These are phyloP conservation scores for Amborella trichopoda DNA, from an alignment of 164 flowering plant species.

Conservation along the genomic window DNA sequence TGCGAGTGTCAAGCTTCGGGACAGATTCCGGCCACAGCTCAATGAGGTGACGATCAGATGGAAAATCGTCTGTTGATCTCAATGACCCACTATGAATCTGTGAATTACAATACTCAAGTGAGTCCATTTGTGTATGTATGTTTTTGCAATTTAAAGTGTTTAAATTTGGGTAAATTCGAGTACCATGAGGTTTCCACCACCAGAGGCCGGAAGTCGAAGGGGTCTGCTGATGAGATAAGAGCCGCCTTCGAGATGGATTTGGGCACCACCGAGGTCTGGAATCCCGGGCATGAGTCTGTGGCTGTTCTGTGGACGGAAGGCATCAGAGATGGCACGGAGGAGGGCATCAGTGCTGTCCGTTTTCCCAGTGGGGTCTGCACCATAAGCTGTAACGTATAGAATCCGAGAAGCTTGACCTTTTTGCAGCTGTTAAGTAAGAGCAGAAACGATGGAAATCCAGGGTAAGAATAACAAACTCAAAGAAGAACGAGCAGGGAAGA, in stretches of 20 bases:
- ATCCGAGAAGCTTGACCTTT: constrained; percentile 13
- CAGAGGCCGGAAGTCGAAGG: constrained; percentile 45
- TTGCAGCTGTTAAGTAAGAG: no score
- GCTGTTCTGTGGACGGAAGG: constrained; percentile 15
- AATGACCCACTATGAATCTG: constrained; percentile 88
- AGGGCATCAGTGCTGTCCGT: constrained; percentile 74
- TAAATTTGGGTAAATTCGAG: no score
- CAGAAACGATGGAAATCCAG: no score
- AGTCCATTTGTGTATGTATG: no score
- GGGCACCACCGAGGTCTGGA: constrained; percentile 70
- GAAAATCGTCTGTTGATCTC: constrained; percentile 56
- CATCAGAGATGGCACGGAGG: constrained; percentile 50
- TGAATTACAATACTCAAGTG: no score
- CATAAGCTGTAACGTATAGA: constrained; percentile 45
- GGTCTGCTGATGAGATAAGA: constrained; percentile 58
- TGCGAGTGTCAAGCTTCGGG: no score
- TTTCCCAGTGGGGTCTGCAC: constrained; percentile 84
- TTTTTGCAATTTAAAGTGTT: no score
- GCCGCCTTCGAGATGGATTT: constrained; percentile 69
- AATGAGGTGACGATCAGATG: constrained; percentile 50
- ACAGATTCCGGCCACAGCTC: constrained; percentile 58
- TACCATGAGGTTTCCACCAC: constrained; percentile 76
- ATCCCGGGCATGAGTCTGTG: constrained; percentile 48
- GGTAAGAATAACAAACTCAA: no score
- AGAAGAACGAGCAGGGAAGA: no score